These are phyloP conservation scores for Sugiyamaella floridensis DNA, from an alignment of 805 yeast species.

Conservation along the genomic window DNA sequence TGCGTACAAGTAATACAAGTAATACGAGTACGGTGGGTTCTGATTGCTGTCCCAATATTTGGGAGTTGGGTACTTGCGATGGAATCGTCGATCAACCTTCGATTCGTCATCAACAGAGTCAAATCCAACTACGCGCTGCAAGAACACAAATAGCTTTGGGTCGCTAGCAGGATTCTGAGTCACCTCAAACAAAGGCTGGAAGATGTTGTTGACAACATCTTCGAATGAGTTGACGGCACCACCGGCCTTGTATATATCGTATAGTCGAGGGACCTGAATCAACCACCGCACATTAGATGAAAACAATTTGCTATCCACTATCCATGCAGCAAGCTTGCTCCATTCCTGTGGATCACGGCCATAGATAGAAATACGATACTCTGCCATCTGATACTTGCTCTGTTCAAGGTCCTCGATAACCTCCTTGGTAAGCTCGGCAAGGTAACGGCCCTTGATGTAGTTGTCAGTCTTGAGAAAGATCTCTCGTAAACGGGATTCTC, in stretches of 20 bases:
- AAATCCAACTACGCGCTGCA: constrained; percentile 93
- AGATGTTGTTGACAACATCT: constrained; percentile 70
- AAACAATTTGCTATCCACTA: constrained; percentile 81
- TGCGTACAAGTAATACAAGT: constrained; percentile 80
- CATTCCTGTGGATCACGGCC: constrained; percentile 89
- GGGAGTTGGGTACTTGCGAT: constrained; percentile 80
- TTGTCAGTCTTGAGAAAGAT: constrained; percentile 94
- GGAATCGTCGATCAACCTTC: constrained; percentile 76
- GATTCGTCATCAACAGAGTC: constrained; percentile 99
- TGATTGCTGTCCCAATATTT: constrained; percentile 65
- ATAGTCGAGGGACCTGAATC: constrained; percentile 89
- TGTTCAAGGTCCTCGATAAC: constrained; percentile 91
- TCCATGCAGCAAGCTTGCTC: constrained; percentile 95
- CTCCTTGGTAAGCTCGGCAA: constrained; percentile 90
- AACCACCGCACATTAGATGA: constrained; percentile 97
- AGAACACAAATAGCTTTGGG: constrained; percentile 84
- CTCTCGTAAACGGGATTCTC: constrained; percentile 95
- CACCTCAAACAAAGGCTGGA: constrained; percentile 86
- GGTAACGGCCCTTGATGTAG: constrained; percentile 75
- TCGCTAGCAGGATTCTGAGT: constrained; percentile 75
- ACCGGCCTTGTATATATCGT: constrained; percentile 77
- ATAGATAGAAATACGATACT: constrained; percentile 88
- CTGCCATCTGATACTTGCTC: constrained; percentile 95
- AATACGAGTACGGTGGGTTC: constrained; percentile 98
- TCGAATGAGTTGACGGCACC: constrained; percentile 65